Conservation (phyloP, 139 green algal genomes). For the Closterium sp. region DNA sequence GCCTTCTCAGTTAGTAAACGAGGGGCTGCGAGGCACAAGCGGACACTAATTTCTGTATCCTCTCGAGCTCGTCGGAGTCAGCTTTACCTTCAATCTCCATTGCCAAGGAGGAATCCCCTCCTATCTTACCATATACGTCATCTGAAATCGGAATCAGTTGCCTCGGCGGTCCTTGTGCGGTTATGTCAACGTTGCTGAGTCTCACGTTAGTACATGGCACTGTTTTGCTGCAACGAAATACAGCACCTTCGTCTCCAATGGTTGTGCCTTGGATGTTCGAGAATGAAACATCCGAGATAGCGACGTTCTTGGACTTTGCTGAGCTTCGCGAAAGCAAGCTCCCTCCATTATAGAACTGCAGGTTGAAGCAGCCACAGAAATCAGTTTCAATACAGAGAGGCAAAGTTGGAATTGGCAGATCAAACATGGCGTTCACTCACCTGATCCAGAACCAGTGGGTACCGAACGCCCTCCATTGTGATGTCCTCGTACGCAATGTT, state of each 20-base stretch:
- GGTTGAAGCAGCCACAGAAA: neutral
- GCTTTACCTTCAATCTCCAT: neutral
- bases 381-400: neutral
- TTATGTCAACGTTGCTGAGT: neutral
- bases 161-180: neutral
- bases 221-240: neutral
- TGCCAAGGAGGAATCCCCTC: neutral
- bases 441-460: constrained; percentile 5
- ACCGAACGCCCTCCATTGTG: neutral
- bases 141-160: neutral
- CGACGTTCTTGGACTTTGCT: neutral
- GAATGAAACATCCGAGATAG: neutral
- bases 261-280: neutral
- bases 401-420: neutral
- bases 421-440: neutral
- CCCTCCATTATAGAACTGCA: neutral
- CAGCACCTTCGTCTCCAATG: neutral
- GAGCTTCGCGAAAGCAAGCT: neutral
- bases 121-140: neutral
- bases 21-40: neutral
- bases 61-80: neutral
- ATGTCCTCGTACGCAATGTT: neutral
- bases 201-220: neutral
- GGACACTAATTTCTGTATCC: neutral
- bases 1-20: neutral